Evolutionary conservation across 345 rosid species (phyloP), one percentile per base, ranked within the genome.

Genomic region (Acer negundo): DNA sequence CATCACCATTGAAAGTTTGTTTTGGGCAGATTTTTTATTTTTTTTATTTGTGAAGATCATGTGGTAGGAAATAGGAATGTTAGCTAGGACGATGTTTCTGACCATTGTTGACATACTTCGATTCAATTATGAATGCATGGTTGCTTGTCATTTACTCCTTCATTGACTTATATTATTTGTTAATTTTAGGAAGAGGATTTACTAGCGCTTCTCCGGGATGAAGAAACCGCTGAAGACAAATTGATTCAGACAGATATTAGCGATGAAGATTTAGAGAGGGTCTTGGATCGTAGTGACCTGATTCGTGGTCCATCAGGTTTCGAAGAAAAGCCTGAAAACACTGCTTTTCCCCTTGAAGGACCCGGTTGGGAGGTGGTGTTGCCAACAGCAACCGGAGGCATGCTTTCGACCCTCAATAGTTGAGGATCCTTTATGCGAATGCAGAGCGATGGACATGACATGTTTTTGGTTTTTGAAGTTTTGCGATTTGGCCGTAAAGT

Each of bases 361-460:
- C 98, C 99, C 11, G 99, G 98, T 47, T 95, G 98, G 99, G 99
- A 95, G 89, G 97, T 91, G 79, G 98, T 95, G 23, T n/a, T 89
- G 68, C 93, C 97, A 10, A 85, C 86, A 15, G 85, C 92, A 15
- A 74, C 84, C 9, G 95, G 97, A 61, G 94, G 97, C 69, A 76
- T 93, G 89, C 93, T 95, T 5, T 90, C 99, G 1, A 89, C 97
- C 8, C 93, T 95, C 73, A 90, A 85, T 82, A 88, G 95, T 80
- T 95, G 81, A 76, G 17, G 26, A 16, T 26, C 35, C 11, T n/a
- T 31, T 47, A 15, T 1, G 5, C 8, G 72, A 31, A 77, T 10
- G 8, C 35, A 23, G 47, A 35, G 15, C 7, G 6, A n/a, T 31
- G 51, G 51, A 11, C 4, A 11, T 9, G n/a, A 11, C 51, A 2